A percentile compares a stretch with the other conserved stretches of the same genome.
phyloP scores from a whole-genome alignment of 2,329 filamentous ascomycete genomes.

The Colletotrichum musae region DNA sequence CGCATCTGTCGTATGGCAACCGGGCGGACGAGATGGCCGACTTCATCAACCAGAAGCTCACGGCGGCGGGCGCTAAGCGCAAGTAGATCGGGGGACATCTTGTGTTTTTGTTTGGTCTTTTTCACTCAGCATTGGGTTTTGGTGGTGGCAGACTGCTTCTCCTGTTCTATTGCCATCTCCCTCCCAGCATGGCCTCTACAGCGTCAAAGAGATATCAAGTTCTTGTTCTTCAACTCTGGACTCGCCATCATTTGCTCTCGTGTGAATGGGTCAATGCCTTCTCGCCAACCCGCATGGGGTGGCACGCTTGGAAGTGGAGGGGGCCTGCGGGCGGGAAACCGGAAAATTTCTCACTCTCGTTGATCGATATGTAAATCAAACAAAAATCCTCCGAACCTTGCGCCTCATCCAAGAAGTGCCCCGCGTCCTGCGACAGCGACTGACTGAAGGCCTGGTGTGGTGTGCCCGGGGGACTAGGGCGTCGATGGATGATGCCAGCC shows the following conservation, averaged over 20 bases:
- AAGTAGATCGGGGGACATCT: constrained; percentile 19
- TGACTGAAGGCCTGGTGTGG: constrained; percentile 5
- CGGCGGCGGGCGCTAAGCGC: constrained; percentile 38
- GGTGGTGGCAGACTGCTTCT: background rate
- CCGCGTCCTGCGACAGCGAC: constrained; percentile 13
- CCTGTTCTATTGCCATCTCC: background rate
- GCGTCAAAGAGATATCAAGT: constrained; percentile 18
- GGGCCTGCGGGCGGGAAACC: background rate
- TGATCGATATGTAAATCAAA: constrained; percentile 16
- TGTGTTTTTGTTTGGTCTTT: no score
- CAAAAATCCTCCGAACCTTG: constrained; percentile 17
- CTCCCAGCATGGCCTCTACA: background rate
- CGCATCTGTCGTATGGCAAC: constrained; percentile 54
- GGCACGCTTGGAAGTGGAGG: background rate
- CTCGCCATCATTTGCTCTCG: background rate
- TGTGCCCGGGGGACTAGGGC: background rate
- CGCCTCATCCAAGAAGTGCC: constrained; percentile 1
- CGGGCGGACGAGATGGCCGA: constrained; percentile 50
- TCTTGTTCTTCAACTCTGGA: constrained; percentile 4
- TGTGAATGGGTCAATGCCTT: background rate
- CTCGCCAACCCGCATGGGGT: background rate
- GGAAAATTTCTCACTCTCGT: constrained; percentile 16
- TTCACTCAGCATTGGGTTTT: background rate
- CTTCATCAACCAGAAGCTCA: constrained; percentile 46
- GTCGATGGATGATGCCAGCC: background rate